Evolutionary conservation across 2,329 filamentous ascomycete genomes (phyloP).

Genomic region (Hirsutella minnesotensis): DNA sequence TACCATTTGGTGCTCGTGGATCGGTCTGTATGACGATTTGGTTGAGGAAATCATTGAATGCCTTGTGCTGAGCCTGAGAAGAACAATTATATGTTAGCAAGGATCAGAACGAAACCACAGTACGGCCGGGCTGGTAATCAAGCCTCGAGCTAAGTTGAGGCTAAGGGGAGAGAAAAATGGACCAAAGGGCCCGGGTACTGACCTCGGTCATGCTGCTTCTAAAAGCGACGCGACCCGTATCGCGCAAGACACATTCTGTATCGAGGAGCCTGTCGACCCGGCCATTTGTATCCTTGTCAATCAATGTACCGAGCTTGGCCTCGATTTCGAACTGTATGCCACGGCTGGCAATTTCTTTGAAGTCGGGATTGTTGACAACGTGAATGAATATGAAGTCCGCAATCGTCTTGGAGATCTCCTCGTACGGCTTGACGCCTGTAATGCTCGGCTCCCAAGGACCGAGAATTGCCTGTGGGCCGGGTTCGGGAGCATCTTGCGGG

Average conservation of each 20-base stretch:
- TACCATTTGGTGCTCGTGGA: slow-evolving; percentile 35
- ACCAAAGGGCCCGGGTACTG: slow-evolving; percentile 17
- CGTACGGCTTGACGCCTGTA: slow-evolving; percentile 56
- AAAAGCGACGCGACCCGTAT: slow-evolving; percentile 54
- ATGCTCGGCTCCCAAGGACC: slow-evolving; percentile 57
- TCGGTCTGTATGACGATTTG: slow-evolving; percentile 46
- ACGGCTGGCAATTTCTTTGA: slow-evolving; percentile 48
- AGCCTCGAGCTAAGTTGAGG: no score
- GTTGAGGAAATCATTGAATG: slow-evolving; percentile 80
- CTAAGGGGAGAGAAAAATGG: no score
- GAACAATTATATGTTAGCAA: slow-evolving; percentile 5
- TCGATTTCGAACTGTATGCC: slow-evolving; percentile 82
- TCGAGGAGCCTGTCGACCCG: slow-evolving; percentile 56
- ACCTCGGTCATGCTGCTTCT: slow-evolving; percentile 86
- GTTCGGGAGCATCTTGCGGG: slow-evolving; percentile 13
- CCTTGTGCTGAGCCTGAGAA: slow-evolving; percentile 61
- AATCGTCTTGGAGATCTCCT: slow-evolving; percentile 64
- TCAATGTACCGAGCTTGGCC: slow-evolving; percentile 77
- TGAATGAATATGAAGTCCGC: slow-evolving; percentile 70
- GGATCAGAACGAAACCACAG: no score
- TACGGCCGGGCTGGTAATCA: neutral
- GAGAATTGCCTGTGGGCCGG: slow-evolving; percentile 25
- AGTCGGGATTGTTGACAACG: slow-evolving; percentile 56
- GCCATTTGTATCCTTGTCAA: slow-evolving; percentile 59
- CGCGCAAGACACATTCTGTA: slow-evolving; percentile 59